These are phyloP conservation scores for Boletellus ananiceps DNA, from an alignment of 768 basidiomycete species.

Conservation along the genomic window DNA sequence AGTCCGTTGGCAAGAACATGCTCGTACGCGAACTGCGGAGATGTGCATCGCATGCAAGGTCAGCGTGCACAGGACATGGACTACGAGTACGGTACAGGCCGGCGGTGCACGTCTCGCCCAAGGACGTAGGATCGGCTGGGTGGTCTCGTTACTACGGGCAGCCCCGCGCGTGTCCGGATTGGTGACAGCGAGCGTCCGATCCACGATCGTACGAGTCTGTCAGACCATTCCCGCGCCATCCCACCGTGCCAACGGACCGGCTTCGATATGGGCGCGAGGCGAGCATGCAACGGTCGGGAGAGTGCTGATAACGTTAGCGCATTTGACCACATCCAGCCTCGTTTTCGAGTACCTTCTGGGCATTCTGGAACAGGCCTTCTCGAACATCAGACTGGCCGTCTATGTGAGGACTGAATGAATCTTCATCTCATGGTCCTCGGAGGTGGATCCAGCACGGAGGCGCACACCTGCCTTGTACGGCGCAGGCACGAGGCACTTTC, in stretches of 20 bases:
- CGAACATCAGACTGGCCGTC: background rate
- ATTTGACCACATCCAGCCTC: background rate
- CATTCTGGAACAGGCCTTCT: slow-evolving; percentile 14
- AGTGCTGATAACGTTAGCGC: background rate
- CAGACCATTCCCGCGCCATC: background rate
- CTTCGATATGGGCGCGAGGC: background rate
- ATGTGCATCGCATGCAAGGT: too few species aligned
- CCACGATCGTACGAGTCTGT: background rate
- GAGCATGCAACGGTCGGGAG: too few species aligned
- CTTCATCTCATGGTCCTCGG: slow-evolving; percentile 29
- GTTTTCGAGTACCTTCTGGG: slow-evolving; percentile 8
- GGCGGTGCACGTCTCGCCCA: background rate
- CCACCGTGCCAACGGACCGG: background rate
- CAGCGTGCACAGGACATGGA: background rate
- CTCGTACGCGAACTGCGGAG: background rate
- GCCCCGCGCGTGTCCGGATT: slow-evolving; percentile 1
- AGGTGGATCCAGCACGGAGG: slow-evolving; percentile 8
- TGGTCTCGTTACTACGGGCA: background rate
- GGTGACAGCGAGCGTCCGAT: slow-evolving; percentile 1
- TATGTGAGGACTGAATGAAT: background rate
- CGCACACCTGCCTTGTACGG: slow-evolving; percentile 8
- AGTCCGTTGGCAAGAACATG: background rate
- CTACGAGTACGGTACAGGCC: too few species aligned
- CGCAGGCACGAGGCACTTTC: slow-evolving; percentile 30
- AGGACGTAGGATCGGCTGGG: too few species aligned